A percentile compares a stretch with the other conserved stretches of the same genome.
Conservation (phyloP, 495 filamentous ascomycete genomes). For the Choiromyces venosus region DNA sequence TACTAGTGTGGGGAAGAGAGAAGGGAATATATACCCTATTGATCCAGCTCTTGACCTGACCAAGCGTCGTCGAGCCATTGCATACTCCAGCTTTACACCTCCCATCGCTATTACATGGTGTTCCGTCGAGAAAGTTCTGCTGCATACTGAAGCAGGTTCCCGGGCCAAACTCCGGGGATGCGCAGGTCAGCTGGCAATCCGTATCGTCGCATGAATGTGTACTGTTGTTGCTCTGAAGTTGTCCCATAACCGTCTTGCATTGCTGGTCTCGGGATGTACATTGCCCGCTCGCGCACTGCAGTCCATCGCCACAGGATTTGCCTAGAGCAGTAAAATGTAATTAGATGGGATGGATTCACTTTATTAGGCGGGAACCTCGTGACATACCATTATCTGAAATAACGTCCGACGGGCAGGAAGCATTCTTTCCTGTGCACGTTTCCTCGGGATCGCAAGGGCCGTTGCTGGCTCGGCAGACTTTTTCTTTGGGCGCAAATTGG, state of each 20-base stretch:
- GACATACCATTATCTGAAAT: slow-evolving; percentile 61
- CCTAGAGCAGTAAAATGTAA: slow-evolving; percentile 38
- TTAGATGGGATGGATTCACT: not conserved
- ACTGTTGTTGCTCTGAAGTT: slow-evolving; percentile 65
- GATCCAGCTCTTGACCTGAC: slow-evolving; percentile 63
- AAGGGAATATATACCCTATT: slow-evolving; percentile 32
- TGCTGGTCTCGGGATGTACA: slow-evolving; percentile 90
- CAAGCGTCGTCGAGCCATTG: slow-evolving; percentile 55
- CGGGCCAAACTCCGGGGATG: slow-evolving; percentile 60
- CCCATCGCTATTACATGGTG: slow-evolving; percentile 75
- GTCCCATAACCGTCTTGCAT: slow-evolving; percentile 80
- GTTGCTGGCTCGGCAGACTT: slow-evolving; percentile 71
- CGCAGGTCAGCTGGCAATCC: slow-evolving; percentile 71
- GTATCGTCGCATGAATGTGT: slow-evolving; percentile 72
- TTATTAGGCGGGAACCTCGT: not conserved
- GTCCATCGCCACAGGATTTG: slow-evolving; percentile 51
- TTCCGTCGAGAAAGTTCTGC: slow-evolving; percentile 94
- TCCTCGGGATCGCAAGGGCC: slow-evolving; percentile 80
- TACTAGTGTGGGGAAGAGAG: not conserved
- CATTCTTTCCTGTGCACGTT: slow-evolving; percentile 65
- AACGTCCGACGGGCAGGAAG: slow-evolving; percentile 67
- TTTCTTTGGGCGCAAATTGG: slow-evolving; percentile 60
- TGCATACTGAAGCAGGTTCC: slow-evolving; percentile 67
- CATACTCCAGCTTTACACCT: slow-evolving; percentile 70
- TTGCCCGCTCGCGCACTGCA: slow-evolving; percentile 87